phyloP scores from a whole-genome alignment of 176 grass and related monocot species.

The Oryza glaberrima region DNA sequence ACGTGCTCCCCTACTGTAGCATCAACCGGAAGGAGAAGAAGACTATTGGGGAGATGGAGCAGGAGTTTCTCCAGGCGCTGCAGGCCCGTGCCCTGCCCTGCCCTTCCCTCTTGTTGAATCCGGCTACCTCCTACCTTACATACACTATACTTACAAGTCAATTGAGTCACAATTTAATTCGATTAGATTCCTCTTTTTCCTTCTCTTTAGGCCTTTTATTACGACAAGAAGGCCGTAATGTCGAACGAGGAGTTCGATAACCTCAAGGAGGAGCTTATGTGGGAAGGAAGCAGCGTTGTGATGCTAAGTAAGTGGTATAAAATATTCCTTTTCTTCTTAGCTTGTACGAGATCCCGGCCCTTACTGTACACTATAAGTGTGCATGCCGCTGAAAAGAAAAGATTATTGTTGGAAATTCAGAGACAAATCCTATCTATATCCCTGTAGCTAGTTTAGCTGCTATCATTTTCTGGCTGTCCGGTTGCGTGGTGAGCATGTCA shows the following conservation, averaged over 20 bases:
- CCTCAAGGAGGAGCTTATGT: constrained; percentile 95
- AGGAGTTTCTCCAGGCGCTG: constrained; percentile 89
- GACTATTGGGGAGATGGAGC: constrained; percentile 89
- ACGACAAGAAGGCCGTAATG: constrained; percentile 78
- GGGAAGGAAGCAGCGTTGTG: constrained; percentile 95
- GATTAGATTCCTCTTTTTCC: background rate
- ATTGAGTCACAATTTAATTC: no score
- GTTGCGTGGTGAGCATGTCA: no score
- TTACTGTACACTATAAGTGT: background rate
- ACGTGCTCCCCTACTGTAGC: constrained; percentile 89
- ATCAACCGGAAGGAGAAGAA: constrained; percentile 80
- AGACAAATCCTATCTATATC: no score
- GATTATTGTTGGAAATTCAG: no score
- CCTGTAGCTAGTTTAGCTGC: no score
- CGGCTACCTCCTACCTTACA: background rate
- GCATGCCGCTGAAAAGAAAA: no score
- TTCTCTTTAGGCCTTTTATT: constrained; percentile 70
- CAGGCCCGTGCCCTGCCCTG: constrained; percentile 45
- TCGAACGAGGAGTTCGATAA: constrained; percentile 97
- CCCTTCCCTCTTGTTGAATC: background rate
- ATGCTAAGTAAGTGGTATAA: constrained; percentile 76
- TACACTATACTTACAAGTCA: no score
- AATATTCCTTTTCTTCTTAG: background rate
- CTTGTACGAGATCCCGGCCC: no score
- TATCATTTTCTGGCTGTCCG: no score